These are phyloP conservation scores for Ambrosiella cleistominuta DNA, from an alignment of 2,329 filamentous ascomycete genomes.

Conservation along the genomic window DNA sequence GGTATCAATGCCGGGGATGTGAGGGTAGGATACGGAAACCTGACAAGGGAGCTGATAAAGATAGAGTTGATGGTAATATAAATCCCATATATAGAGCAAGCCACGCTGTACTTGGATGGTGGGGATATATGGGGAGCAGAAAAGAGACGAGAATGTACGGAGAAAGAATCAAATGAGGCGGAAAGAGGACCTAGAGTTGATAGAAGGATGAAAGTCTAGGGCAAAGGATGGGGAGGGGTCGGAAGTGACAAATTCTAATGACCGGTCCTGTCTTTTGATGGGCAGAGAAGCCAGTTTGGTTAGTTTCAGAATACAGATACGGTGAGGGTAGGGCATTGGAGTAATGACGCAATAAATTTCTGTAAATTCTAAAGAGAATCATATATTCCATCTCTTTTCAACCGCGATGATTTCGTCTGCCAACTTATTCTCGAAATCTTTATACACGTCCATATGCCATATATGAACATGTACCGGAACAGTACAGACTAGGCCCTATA, in stretches of 20 bases:
- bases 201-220: neutral
- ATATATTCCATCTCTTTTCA: neutral
- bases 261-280: neutral
- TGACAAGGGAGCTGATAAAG: neutral
- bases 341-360: neutral
- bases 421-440: no score
- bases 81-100: neutral
- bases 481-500: no score
- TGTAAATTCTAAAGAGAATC: neutral
- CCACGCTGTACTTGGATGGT: neutral
- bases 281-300: neutral
- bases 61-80: neutral
- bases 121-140: neutral
- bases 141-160: neutral
- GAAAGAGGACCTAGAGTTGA: neutral
- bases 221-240: neutral
- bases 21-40: neutral
- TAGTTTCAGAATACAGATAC: neutral
- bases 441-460: no score
- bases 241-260: neutral
- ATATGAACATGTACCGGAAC: no score
- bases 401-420: neutral
- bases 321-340: neutral
- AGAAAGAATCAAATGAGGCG: neutral
- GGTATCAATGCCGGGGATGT: neutral